Evolutionary conservation across 2,329 filamentous ascomycete genomes (phyloP), one percentile per base, ranked within the genome.

Genomic region (Blastomyces parvus): DNA sequence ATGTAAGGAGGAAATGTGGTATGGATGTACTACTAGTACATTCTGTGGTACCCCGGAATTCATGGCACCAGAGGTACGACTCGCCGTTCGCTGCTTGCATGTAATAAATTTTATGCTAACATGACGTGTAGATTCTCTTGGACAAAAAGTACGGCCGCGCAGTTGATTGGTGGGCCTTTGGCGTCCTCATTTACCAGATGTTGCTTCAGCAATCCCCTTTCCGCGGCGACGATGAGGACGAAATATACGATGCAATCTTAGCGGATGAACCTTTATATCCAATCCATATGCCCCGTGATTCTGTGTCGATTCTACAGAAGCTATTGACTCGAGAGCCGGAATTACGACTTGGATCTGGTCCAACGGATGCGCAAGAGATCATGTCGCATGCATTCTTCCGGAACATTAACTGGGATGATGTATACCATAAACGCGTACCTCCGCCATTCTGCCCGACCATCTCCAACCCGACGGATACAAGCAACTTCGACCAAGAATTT

Each of bases 1-100:
- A 59, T 99, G 95, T 81, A 99, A 99, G 78, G 94, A 99, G 74
- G 92, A 99, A 70, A 99, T 99, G 94, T 99, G 93, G 92, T 99
- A 95, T 74, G 91, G 91, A 53, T 93, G 90, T 63, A 97, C 90
- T 2, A 99, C 94, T 0, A 93, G 92, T 78, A 99, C 94, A 8
- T 99, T 99, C 81, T 99, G 94, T 74, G 94, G 94, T 76, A 99
- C 94, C n/a, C 94, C 94, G 19, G 94, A 99, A 74, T 99, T 99
- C 69, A 99, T 99, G 94, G 94, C 94, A 9, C 94, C 94, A 9
- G 94, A 99, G 82, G 91, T 95, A 82, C 71, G 81, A 72, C 19
- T 42, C 36, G 22, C 62, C 19, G 55, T 8, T 52, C 9, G 30
- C 50, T 17, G 30, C 5, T 61, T n/a, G 30, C 38, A 19, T 44